phyloP scores from a whole-genome alignment of 106 monocot genomes.

The Narthecium ossifragum region DNA sequence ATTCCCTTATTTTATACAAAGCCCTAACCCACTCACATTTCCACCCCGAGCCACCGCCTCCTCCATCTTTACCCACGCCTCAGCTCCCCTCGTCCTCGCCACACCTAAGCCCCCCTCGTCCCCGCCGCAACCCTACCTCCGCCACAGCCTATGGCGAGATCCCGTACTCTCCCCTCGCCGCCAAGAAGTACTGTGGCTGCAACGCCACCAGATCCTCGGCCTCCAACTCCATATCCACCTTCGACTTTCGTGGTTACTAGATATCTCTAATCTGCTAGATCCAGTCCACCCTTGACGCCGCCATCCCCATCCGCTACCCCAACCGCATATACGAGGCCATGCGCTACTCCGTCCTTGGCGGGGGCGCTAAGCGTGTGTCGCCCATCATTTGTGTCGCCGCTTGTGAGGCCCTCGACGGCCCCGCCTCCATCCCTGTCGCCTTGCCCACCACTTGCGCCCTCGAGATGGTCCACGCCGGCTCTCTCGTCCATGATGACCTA shows the following conservation, averaged over 20 bases:
- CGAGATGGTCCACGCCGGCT: slow-evolving; percentile 87
- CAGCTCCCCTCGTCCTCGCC: too few relatives aligned
- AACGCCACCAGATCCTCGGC: slow-evolving; percentile 5
- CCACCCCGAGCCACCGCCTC: too few relatives aligned
- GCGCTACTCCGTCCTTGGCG: slow-evolving; percentile 74
- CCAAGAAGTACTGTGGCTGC: background rate
- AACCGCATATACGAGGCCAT: slow-evolving; percentile 51
- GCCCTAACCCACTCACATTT: too few relatives aligned
- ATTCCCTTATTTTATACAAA: too few relatives aligned
- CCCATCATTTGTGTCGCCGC: slow-evolving; percentile 69
- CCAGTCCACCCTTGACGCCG: slow-evolving; percentile 50
- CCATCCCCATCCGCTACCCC: slow-evolving; percentile 49
- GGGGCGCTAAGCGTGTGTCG: slow-evolving; percentile 56
- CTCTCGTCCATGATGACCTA: slow-evolving; percentile 88
- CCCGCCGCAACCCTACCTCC: too few relatives aligned
- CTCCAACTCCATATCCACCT: slow-evolving; percentile 14
- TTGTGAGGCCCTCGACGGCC: slow-evolving; percentile 57
- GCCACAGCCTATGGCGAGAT: too few relatives aligned
- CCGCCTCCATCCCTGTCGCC: slow-evolving; percentile 25
- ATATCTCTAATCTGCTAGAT: slow-evolving; percentile 41
- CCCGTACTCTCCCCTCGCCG: too few relatives aligned
- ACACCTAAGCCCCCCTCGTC: too few relatives aligned
- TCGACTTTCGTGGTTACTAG: slow-evolving; percentile 78
- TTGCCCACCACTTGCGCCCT: slow-evolving; percentile 70
- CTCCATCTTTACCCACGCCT: too few relatives aligned